Evolutionary conservation across 1,139 yeast genomes (phyloP).

Genomic region (Pichia inconspicua): DNA sequence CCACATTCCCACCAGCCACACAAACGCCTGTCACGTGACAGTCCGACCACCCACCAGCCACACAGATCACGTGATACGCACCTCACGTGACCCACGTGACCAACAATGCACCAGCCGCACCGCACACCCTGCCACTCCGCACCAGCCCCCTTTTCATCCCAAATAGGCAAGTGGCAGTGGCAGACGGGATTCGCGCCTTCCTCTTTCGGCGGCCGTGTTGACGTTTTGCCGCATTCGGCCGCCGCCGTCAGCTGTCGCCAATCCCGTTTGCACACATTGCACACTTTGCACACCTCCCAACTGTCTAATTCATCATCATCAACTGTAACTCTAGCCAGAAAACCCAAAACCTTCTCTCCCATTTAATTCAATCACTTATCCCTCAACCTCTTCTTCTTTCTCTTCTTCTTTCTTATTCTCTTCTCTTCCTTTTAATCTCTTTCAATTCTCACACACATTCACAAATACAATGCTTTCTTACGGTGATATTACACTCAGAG

Average conservation of each 20-base stretch:
- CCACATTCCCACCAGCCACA: no score
- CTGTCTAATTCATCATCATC: background rate
- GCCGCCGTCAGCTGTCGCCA: background rate
- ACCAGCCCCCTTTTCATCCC: no score
- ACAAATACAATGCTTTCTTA: slow-evolving; percentile 41
- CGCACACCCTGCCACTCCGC: no score
- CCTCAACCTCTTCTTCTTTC: background rate
- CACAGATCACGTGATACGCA: no score
- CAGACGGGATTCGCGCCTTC: background rate
- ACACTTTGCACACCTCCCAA: background rate
- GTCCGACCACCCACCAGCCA: no score
- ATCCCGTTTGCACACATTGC: background rate
- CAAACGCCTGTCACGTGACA: no score
- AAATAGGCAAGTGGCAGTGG: no score
- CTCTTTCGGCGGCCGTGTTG: slow-evolving; percentile 3
- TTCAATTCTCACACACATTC: background rate
- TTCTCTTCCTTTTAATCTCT: background rate
- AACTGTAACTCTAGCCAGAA: background rate
- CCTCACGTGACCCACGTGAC: no score
- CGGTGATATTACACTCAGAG: slow-evolving; percentile 71
- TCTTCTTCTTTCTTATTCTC: background rate
- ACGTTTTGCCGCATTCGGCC: slow-evolving; percentile 4
- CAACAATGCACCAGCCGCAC: no score
- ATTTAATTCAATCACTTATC: no score
- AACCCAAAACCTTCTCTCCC: no score